Conservation (phyloP, 768 basidiomycete species). For the Polyporus arcularius region DNA sequence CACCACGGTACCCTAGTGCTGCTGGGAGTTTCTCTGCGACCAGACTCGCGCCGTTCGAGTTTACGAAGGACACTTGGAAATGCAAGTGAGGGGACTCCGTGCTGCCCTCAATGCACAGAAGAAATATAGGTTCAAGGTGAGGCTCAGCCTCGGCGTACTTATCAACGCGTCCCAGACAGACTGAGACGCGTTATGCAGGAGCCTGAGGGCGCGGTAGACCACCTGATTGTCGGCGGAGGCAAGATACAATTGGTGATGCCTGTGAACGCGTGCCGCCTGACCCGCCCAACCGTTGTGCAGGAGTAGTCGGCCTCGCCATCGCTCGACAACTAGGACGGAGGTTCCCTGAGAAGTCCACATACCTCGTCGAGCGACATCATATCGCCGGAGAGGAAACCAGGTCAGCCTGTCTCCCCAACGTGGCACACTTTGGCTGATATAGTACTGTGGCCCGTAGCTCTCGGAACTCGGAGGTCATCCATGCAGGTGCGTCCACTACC, state of each 20-base stretch:
- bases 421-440: not conserved
- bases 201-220: constrained; percentile 77
- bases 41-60: too few species aligned
- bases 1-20: too few species aligned
- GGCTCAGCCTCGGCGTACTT: not conserved
- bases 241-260: constrained; percentile 2
- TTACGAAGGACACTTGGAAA: constrained; percentile 6
- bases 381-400: constrained; percentile 86
- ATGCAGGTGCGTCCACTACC: constrained; percentile 58
- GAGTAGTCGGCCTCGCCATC: constrained; percentile 84
- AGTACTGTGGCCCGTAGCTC: constrained; percentile 54
- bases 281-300: constrained; percentile 34
- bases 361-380: constrained; percentile 76
- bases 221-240: constrained; percentile 90
- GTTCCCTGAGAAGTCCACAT: constrained; percentile 71
- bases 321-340: constrained; percentile 69
- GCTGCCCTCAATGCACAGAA: constrained; percentile 64
- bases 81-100: constrained; percentile 50
- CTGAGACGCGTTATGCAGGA: constrained; percentile 34
- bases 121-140: constrained; percentile 63
- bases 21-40: too few species aligned
- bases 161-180: not conserved
- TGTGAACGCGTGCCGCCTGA: not conserved
- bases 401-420: constrained; percentile 35
- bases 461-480: constrained; percentile 94